These are phyloP conservation scores for Mortierella sp. DNA, from an alignment of 371 early-diverging fungal genomes.

Conservation along the genomic window DNA sequence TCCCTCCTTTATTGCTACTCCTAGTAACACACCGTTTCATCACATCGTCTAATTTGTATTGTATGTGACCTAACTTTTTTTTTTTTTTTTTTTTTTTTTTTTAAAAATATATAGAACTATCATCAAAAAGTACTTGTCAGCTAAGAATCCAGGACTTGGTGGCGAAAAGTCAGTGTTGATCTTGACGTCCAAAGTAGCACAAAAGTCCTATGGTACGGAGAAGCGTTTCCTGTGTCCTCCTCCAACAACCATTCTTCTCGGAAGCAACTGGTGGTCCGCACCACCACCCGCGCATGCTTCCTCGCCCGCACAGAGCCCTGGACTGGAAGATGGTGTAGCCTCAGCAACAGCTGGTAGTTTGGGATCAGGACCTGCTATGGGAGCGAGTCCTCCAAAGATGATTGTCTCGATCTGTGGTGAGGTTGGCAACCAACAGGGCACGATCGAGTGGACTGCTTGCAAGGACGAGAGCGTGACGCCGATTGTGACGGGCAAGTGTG, in stretches of 20 bases:
- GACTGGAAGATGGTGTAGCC: conserved; percentile 13
- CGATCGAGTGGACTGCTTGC: conserved; percentile 54
- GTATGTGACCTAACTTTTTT: conserved; percentile 26
- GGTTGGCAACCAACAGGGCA: conserved; percentile 54
- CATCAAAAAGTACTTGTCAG: conserved; percentile 57
- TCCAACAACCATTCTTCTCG: conserved; percentile 80
- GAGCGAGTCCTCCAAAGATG: conserved; percentile 46
- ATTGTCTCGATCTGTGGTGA: conserved; percentile 53
- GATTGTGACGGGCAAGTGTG: conserved; percentile 71
- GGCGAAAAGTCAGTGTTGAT: conserved; percentile 79
- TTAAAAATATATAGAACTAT: conserved; percentile 52
- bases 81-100: conserved; percentile 11
- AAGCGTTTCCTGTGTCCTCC: conserved; percentile 89
- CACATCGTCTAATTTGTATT: conserved; percentile 15
- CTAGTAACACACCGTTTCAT: neutral
- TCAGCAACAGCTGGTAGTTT: neutral
- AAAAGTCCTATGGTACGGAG: conserved; percentile 88
- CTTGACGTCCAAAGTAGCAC: conserved; percentile 83
- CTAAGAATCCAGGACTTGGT: conserved; percentile 53
- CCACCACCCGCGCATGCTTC: conserved; percentile 6
- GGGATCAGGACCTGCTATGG: neutral
- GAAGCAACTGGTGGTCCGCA: conserved; percentile 72
- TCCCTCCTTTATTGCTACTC: neutral
- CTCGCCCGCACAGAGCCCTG: neutral
- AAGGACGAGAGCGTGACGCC: conserved; percentile 50